Base-by-base conservation (phyloP, 208 protist species). In the Porcisia hertigi region DNA sequence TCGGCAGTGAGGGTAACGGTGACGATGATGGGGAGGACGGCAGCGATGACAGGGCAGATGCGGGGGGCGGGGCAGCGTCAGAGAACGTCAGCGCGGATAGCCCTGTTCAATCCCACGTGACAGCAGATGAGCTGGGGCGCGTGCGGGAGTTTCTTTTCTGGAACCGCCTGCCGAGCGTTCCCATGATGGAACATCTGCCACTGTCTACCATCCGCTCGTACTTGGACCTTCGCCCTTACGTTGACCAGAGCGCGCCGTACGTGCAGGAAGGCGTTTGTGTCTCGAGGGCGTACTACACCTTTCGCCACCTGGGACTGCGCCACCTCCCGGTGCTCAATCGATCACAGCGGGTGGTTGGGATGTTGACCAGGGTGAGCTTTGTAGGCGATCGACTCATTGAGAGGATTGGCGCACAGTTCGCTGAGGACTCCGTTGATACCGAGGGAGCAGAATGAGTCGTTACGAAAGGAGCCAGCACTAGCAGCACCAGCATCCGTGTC, bases 291-390 rank as follows among this genome's bases (percentile, higher is more conserved):
- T 94, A 94, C 76, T 85, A 82, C 66, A 80, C 96, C 34, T 96
- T 96, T 64, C 82, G 90, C 18, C 86, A 85, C 55, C 76, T 96
- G 52, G 92, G 89, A 2, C 84, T 97, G 62, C 88, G 94, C 25
- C 94, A 96, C 62, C 74, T 97, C 52, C 84, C 90, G 16, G 91
- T 97, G 69, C 79, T 95, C 18, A 78, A 94, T 74, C 60, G 77
- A n/a, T 73, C 75, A n/a, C 43, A 88, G 64, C 77, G 69, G 57
- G 85, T 97, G 3, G 79, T 93, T 5, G 94, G 94, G 36, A 94
- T 97, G 25, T 77, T 97, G 45, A 93, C 94, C 3, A 80, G 94
- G 30, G 89, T 88, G 57, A 92, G 92, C 72, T 84, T 96, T 55
- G 80, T 92, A 8, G 86, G 79, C 18, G 87, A 94, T 71, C 82